Conservation (phyloP, 1,139 yeast species). For the Yamadazyma trypodendri region DNA sequence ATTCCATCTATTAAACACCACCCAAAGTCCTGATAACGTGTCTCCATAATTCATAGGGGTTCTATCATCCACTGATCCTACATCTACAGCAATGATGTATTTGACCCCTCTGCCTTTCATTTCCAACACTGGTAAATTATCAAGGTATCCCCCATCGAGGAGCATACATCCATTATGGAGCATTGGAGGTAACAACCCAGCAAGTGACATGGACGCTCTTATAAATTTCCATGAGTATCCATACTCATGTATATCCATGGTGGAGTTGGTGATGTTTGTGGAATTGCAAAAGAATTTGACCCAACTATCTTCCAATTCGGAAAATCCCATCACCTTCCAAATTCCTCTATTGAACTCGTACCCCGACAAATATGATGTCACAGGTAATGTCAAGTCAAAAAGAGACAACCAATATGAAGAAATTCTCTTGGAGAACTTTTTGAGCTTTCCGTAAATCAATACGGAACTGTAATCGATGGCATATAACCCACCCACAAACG, state of each 20-base stretch:
- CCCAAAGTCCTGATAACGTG: slow-evolving; percentile 91
- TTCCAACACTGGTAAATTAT: slow-evolving; percentile 86
- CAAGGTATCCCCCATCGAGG: slow-evolving; percentile 94
- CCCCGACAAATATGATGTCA: slow-evolving; percentile 93
- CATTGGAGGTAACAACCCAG: slow-evolving; percentile 89
- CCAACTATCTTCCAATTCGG: slow-evolving; percentile 96
- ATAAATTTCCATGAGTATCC: slow-evolving; percentile 97
- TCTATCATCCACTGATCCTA: slow-evolving; percentile 90
- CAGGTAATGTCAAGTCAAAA: slow-evolving; percentile 86
- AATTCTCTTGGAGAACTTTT: slow-evolving; percentile 79
- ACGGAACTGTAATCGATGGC: slow-evolving; percentile 91
- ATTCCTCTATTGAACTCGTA: slow-evolving; percentile 95
- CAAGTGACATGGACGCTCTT: slow-evolving; percentile 94
- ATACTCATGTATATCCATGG: slow-evolving; percentile 89
- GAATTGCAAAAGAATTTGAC: slow-evolving; percentile 83
- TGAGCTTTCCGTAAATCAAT: slow-evolving; percentile 86
- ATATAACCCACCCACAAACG: slow-evolving; percentile 92
- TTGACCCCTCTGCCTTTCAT: slow-evolving; percentile 89
- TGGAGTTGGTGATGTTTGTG: slow-evolving; percentile 92
- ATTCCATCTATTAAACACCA: slow-evolving; percentile 80
- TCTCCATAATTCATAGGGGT: slow-evolving; percentile 93
- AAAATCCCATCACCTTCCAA: slow-evolving; percentile 92
- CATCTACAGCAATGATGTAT: slow-evolving; percentile 92
- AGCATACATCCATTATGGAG: slow-evolving; percentile 90
- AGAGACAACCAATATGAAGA: slow-evolving; percentile 84